phyloP scores from a whole-genome alignment of 139 green algal species.

The Chlamydomonas applanata region DNA sequence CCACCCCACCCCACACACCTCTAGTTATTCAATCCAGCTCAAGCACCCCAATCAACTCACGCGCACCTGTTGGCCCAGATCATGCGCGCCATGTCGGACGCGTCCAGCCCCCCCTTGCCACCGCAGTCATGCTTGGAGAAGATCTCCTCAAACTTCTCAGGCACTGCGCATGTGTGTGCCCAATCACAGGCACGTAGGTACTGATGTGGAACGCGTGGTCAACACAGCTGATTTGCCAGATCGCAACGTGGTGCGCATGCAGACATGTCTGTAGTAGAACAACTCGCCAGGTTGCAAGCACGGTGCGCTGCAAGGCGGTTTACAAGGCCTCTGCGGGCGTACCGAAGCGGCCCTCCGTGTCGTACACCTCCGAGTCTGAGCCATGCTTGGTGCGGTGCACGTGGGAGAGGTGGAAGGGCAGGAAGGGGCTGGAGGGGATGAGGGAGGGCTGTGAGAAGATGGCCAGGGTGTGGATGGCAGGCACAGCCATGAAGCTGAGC shows the following conservation, averaged over 20 bases:
- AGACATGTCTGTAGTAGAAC: too few species aligned
- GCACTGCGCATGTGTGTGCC: too few species aligned
- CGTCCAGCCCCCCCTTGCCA: slow-evolving; percentile 13
- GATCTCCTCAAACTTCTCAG: slow-evolving; percentile 65
- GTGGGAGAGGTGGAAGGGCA: slow-evolving; percentile 44
- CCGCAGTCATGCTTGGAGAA: slow-evolving; percentile 48
- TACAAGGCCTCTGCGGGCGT: too few species aligned
- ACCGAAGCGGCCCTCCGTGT: slow-evolving; percentile 69
- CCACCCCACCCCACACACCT: too few species aligned
- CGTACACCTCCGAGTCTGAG: slow-evolving; percentile 58
- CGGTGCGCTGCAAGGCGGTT: too few species aligned
- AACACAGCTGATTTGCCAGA: too few species aligned
- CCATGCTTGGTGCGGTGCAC: slow-evolving; percentile 69
- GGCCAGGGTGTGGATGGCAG: slow-evolving; percentile 53
- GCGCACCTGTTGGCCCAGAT: too few species aligned
- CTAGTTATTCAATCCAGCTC: too few species aligned
- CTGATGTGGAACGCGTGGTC: too few species aligned
- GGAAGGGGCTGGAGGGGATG: slow-evolving; percentile 48
- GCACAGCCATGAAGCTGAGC: slow-evolving; percentile 48
- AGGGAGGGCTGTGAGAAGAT: slow-evolving; percentile 20
- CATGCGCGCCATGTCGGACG: background rate
- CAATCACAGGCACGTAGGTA: too few species aligned
- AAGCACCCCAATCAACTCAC: background rate
- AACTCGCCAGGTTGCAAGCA: too few species aligned
- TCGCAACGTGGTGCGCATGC: too few species aligned